Percentiles rank a stretch among this genome's conserved stretches.
Evolutionary conservation across 2,329 filamentous ascomycete species (phyloP).

Genomic region (Arthrobotrys musiformis): DNA sequence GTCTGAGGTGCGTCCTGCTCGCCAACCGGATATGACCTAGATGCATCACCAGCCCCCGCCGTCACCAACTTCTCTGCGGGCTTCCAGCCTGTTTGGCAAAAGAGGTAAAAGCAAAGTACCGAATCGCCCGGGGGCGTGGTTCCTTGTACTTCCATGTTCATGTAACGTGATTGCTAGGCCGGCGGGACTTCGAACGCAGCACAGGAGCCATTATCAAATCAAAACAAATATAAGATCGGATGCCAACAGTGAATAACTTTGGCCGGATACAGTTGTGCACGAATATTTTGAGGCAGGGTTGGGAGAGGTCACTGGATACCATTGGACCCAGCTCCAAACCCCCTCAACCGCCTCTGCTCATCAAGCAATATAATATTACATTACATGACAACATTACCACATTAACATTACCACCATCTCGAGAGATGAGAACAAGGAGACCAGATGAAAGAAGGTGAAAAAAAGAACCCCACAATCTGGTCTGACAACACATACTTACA

Average conservation of each 20-base stretch:
- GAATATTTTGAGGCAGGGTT: slow-evolving; percentile 17
- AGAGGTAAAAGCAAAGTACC: too few species aligned
- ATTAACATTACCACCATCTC: background rate
- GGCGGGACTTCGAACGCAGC: too few species aligned
- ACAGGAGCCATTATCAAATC: too few species aligned
- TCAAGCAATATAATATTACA: slow-evolving; percentile 31
- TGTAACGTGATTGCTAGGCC: slow-evolving; percentile 47
- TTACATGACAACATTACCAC: background rate
- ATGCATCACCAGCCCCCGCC: slow-evolving; percentile 51
- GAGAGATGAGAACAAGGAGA: slow-evolving; percentile 20
- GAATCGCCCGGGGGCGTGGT: slow-evolving; percentile 4
- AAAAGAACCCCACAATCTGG: slow-evolving; percentile 42
- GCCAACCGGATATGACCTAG: slow-evolving; percentile 55
- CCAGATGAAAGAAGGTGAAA: slow-evolving; percentile 13
- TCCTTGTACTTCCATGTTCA: background rate
- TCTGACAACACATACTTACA: slow-evolving; percentile 55
- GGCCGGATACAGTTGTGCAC: slow-evolving; percentile 12
- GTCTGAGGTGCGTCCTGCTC: slow-evolving; percentile 50
- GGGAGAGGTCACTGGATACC: slow-evolving; percentile 31
- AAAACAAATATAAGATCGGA: slow-evolving; percentile 23
- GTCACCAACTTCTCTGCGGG: background rate
- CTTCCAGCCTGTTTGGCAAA: slow-evolving; percentile 35
- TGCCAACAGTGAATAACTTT: slow-evolving; percentile 23
- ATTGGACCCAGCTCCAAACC: slow-evolving; percentile 20
- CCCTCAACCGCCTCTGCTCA: slow-evolving; percentile 27